These are phyloP conservation scores for Cytospora mali DNA, from an alignment of 2,329 filamentous ascomycete species.

Conservation along the genomic window DNA sequence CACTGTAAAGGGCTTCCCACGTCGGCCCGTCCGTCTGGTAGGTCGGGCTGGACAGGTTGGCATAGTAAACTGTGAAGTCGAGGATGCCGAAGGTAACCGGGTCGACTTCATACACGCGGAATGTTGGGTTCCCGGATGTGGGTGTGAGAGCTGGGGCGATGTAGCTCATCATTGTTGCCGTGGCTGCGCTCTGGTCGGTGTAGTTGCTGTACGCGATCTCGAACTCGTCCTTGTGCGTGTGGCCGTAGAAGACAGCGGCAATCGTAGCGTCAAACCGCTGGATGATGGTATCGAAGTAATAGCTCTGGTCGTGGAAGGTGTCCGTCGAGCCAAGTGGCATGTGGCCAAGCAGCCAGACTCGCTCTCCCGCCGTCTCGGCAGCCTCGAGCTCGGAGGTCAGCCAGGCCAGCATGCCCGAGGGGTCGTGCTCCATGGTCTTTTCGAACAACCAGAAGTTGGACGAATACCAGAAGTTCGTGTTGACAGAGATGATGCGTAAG, in stretches of 20 bases:
- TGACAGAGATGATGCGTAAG: conserved; percentile 60
- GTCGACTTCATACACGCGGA: conserved; percentile 61
- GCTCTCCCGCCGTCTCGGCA: conserved; percentile 54
- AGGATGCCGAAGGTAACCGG: conserved; percentile 58
- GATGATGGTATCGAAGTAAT: conserved; percentile 57
- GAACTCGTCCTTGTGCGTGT: conserved; percentile 61
- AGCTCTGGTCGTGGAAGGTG: conserved; percentile 50
- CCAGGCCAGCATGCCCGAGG: conserved; percentile 55
- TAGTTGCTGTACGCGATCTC: conserved; percentile 58
- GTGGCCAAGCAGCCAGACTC: conserved; percentile 61
- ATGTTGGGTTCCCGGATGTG: conserved; percentile 57
- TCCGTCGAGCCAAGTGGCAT: conserved; percentile 56
- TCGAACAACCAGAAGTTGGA: conserved; percentile 60
- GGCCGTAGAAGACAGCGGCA: conserved; percentile 55
- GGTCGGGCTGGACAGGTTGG: conserved; percentile 49
- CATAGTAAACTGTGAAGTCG: conserved; percentile 56
- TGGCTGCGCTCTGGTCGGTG: conserved; percentile 41
- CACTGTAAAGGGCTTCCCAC: conserved; percentile 61
- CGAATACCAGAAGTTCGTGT: conserved; percentile 63
- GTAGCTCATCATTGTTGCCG: conserved; percentile 55
- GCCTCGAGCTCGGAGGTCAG: conserved; percentile 55
- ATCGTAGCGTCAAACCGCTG: conserved; percentile 57
- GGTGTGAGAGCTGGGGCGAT: conserved; percentile 58
- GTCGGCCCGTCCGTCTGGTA: conserved; percentile 49
- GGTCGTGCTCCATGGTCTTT: conserved; percentile 52